Evolutionary conservation across 768 basidiomycete species (phyloP).

Genomic region (Pholiota microspora): DNA sequence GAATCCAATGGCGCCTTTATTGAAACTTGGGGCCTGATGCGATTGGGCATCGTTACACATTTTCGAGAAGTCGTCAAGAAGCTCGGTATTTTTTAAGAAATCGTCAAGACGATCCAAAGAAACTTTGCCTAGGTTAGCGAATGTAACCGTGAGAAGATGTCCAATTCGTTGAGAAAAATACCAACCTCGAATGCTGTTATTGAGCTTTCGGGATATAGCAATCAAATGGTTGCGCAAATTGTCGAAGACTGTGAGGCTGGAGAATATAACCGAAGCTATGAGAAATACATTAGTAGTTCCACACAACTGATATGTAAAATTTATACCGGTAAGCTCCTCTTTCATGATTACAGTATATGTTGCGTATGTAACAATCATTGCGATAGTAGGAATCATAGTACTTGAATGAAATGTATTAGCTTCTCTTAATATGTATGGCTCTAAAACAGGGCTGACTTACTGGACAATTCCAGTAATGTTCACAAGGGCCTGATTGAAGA

Average conservation of each 20-base stretch:
- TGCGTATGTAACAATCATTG: neutral
- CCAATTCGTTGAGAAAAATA: neutral
- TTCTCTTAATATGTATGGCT: no score
- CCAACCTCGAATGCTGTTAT: neutral
- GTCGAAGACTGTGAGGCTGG: constrained; percentile 2
- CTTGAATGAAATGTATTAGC: neutral
- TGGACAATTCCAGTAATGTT: neutral
- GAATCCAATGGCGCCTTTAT: constrained; percentile 43
- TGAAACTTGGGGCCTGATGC: neutral
- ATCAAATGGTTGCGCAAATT: neutral
- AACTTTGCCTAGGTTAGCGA: constrained; percentile 2
- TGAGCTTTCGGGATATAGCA: neutral
- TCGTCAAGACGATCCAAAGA: constrained; percentile 4
- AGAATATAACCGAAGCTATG: constrained; percentile 3
- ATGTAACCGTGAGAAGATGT: neutral
- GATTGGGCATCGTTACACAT: constrained; percentile 12
- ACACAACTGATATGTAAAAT: neutral
- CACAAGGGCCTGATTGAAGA: neutral
- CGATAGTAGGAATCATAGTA: neutral
- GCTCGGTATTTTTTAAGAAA: constrained; percentile 2
- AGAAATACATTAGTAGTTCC: neutral
- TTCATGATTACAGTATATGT: constrained; percentile 4
- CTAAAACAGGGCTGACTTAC: no score
- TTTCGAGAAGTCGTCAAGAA: neutral
- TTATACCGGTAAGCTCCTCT: constrained; percentile 2